Base-by-base conservation (phyloP, 1,139 yeast species). In the Lodderomyces metapsilosis region DNA sequence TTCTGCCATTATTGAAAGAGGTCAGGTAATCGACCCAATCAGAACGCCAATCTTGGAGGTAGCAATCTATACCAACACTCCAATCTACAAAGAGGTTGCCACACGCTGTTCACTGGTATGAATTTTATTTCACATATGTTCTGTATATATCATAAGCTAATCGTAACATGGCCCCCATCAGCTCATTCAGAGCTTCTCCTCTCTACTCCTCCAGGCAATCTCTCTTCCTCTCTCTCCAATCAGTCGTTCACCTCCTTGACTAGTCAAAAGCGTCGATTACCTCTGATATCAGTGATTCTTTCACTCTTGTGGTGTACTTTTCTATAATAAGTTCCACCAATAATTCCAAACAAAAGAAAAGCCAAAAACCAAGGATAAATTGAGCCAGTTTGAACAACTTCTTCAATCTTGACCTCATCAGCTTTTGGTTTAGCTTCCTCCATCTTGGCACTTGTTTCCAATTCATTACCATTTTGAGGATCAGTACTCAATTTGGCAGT, bases 261-360 rank as follows among this genome's bases (percentile, higher is more conserved):
- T n/a, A n/a, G n/a, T 10, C 25, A 36, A 18, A 32, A 38, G 13
- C 25, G 34, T 18, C 40, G 20, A 38, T 34, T 33, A 12, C 38
- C 21, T 43, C 62, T 61, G 27, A 61, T 60, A 42, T 62, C 67
- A 10, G 59, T 58, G 23, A 60, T 54, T 18, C 49, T 48, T 45
- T 63, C 68, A 37, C 53, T 54, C 43, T 44, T 58, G 43, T 56
- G 54, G 43, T 56, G 54, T 38, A 57, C 51, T 42, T 51, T 49
- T 38, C 50, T 47, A 42, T 43, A 45, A 45, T 47, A 52, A 40
- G 51, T 45, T 40, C 46, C 13, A 47, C 48, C 45, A 45, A 45
- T 31, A 48, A 42, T 34, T 47, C 44, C 36, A 51, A 48, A 35
- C 53, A 54, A 45, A 56, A 54, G 38, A 45, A 52, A 38, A 46